These are phyloP conservation scores for Cystoisospora suis DNA, from an alignment of 169 alveolate genomes.

Conservation along the genomic window DNA sequence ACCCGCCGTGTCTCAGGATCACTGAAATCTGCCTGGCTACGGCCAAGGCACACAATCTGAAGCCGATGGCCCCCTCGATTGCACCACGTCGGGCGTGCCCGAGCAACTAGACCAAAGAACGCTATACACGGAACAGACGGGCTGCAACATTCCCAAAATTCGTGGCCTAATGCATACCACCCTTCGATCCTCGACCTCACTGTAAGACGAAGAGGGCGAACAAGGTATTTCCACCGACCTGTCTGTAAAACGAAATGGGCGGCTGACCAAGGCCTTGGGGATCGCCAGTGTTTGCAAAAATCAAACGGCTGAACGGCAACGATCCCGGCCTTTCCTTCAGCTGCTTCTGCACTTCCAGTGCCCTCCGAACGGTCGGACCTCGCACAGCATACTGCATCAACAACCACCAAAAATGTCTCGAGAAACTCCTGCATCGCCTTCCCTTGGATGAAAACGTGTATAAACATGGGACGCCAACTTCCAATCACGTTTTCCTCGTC, in stretches of 20 bases:
- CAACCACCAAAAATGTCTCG: neutral
- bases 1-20: no score
- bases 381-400: slow-evolving; percentile 63
- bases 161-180: neutral
- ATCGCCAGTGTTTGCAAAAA: slow-evolving; percentile 72
- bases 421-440: neutral
- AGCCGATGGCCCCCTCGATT: no score
- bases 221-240: slow-evolving; percentile 49
- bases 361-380: slow-evolving; percentile 55
- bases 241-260: slow-evolving; percentile 72
- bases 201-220: neutral
- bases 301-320: slow-evolving; percentile 52
- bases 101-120: no score
- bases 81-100: no score
- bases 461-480: neutral
- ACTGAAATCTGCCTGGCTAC: no score
- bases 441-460: neutral
- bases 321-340: neutral
- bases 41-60: no score
- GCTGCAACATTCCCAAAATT: neutral
- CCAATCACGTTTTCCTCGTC: neutral
- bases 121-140: no score
- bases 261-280: slow-evolving; percentile 75
- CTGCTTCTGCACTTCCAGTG: slow-evolving; percentile 31
- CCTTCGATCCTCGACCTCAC: no score